A percentile compares a stretch with the other conserved stretches of the same genome.
Conservation (phyloP, 1,284 basidiomycete genomes). For the Hymenochaete sp. region DNA sequence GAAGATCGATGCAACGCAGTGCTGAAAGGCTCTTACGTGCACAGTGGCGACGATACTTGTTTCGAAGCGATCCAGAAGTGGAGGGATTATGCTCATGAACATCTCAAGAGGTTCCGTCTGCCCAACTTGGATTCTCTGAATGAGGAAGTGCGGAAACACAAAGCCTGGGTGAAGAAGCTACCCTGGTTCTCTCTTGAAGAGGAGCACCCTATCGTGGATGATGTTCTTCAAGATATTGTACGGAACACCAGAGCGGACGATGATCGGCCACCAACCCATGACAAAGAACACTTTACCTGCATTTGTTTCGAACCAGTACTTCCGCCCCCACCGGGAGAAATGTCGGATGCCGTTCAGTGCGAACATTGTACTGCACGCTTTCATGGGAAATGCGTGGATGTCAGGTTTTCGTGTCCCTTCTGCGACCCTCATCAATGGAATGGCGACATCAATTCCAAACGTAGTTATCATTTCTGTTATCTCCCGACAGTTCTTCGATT, state of each 20-base stretch:
- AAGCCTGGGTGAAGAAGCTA: conserved; percentile 59
- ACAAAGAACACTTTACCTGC: conserved; percentile 73
- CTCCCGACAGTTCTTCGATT: conserved; percentile 56
- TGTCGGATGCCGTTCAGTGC: conserved; percentile 77
- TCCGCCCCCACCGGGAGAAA: conserved; percentile 59
- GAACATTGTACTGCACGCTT: conserved; percentile 79
- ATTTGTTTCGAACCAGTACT: conserved; percentile 68
- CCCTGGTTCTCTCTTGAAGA: conserved; percentile 67
- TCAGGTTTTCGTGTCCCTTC: conserved; percentile 81
- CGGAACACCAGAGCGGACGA: conserved; percentile 65
- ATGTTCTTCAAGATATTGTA: conserved; percentile 61
- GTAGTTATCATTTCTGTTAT: conserved; percentile 73
- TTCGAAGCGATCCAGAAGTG: conserved; percentile 64
- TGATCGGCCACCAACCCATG: conserved; percentile 55
- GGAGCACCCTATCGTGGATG: conserved; percentile 38
- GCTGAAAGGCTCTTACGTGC: conserved; percentile 52
- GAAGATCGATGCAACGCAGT: conserved; percentile 67
- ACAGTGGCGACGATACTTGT: conserved; percentile 47
- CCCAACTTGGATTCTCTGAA: conserved; percentile 66
- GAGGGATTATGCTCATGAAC: conserved; percentile 59
- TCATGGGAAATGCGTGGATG: conserved; percentile 72
- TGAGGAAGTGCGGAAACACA: conserved; percentile 53
- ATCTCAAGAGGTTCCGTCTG: conserved; percentile 61
- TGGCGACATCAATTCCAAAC: conserved; percentile 67
- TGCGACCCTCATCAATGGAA: conserved; percentile 86